Evolutionary conservation across 176 grass and related monocot species (phyloP), one percentile per base, ranked within the genome.

Genomic region (Zoysia pacifica): DNA sequence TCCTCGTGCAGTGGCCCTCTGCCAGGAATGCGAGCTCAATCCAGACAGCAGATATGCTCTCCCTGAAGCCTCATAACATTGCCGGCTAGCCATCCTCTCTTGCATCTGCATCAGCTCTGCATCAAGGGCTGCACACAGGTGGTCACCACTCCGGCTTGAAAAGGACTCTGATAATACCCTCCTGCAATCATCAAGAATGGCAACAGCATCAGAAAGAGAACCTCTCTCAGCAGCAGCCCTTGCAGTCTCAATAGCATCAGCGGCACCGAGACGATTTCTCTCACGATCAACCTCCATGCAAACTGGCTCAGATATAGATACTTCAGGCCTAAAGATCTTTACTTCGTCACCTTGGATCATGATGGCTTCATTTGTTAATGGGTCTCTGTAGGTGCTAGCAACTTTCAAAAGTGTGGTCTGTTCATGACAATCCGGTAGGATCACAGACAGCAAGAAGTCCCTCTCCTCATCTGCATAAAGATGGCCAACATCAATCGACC

Each of bases 381-480:
- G 79, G 40, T 99, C 88, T 84, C 46, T 89, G 45, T 99, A 99
- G 7, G 81, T 43, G 81, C 86, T 82, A 20, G 72, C 36, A 37
- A 99, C 90, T 69, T 89, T 91, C 56, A 99, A 69, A 58, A 94
- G 76, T 68, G 69, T 70, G 9, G 44, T 93, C 44, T 89, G 83
- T 55, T 93, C 90, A 48, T 3, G n/a, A 58, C 86, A 86, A 67
- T 78, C 63, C 35, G 96, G 90, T 62, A 95, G 55, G 48, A 84
- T 88, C 54, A 95, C 52, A 11, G 72, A 91, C 38, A 99, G 53
- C 48, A 99, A 80, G 76, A 99, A 99, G 60, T 99, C 88, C 75
- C 90, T 93, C 69, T 99, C 92, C 84, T 99, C 96, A 43, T 99
- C 96, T 2, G 96, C 96, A 54, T 99, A 99, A 20, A 99, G 85